phyloP scores from a whole-genome alignment of 108 stramenopile species.

The Epithemia pelagica region DNA sequence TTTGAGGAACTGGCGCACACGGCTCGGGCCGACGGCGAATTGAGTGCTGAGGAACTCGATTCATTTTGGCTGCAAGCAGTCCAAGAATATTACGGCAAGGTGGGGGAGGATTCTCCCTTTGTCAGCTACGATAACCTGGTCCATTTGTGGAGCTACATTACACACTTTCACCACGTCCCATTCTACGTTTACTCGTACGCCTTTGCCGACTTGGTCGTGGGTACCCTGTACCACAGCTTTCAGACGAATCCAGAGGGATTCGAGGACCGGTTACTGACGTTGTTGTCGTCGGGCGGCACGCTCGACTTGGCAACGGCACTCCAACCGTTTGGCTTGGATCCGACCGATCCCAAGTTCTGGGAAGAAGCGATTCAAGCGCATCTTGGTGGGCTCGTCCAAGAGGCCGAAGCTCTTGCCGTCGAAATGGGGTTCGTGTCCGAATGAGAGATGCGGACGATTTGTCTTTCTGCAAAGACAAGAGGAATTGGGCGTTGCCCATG shows the following conservation, averaged over 20 bases:
- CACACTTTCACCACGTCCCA: slow-evolving; percentile 43
- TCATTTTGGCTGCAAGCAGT: slow-evolving; percentile 33
- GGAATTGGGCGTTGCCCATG: no score
- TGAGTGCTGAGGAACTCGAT: slow-evolving; percentile 31
- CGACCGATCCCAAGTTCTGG: slow-evolving; percentile 35
- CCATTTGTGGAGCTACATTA: slow-evolving; percentile 34
- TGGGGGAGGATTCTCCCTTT: slow-evolving; percentile 35
- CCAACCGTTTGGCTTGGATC: slow-evolving; percentile 40
- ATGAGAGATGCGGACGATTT: no score
- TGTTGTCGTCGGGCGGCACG: slow-evolving; percentile 34
- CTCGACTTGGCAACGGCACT: slow-evolving; percentile 33
- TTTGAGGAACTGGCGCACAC: slow-evolving; percentile 38
- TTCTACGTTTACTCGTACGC: slow-evolving; percentile 43
- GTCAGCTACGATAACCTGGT: slow-evolving; percentile 30
- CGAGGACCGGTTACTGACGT: slow-evolving; percentile 32
- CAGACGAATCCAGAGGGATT: slow-evolving; percentile 34
- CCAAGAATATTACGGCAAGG: slow-evolving; percentile 36
- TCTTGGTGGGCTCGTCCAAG: slow-evolving; percentile 33
- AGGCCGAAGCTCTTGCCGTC: slow-evolving; percentile 32
- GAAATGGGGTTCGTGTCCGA: slow-evolving; percentile 36
- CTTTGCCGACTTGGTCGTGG: slow-evolving; percentile 39
- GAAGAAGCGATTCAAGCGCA: slow-evolving; percentile 37
- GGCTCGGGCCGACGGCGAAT: slow-evolving; percentile 34
- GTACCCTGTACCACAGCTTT: slow-evolving; percentile 36
- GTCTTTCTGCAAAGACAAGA: no score